These are phyloP conservation scores for Mycena floridula DNA, from an alignment of 768 basidiomycete genomes.

Conservation along the genomic window DNA sequence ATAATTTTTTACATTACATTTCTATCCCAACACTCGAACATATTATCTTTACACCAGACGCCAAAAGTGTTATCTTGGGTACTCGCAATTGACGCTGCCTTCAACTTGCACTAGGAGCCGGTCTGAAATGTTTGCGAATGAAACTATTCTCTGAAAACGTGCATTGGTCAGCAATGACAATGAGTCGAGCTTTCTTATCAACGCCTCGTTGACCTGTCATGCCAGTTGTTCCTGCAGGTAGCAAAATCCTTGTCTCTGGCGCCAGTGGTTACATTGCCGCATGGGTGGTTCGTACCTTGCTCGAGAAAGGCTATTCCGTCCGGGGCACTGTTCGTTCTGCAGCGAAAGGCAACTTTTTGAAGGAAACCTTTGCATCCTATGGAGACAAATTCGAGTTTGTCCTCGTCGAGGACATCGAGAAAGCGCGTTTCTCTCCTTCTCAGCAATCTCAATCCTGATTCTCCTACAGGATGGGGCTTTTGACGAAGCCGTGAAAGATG, in stretches of 20 bases:
- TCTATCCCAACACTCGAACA: too few species aligned
- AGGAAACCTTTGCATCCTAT: slow-evolving; percentile 34
- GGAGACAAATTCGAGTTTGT: slow-evolving; percentile 43
- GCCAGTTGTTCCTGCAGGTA: too few species aligned
- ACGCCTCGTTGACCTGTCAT: too few species aligned
- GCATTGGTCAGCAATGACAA: too few species aligned
- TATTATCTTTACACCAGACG: too few species aligned
- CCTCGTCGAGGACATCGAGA: slow-evolving; percentile 50
- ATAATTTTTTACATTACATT: too few species aligned
- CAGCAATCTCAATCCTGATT: neutral
- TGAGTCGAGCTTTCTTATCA: too few species aligned
- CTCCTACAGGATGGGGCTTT: slow-evolving; percentile 23
- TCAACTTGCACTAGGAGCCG: too few species aligned
- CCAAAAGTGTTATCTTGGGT: too few species aligned
- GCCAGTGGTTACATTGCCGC: slow-evolving; percentile 32
- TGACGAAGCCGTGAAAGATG: slow-evolving; percentile 37
- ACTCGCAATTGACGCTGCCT: too few species aligned
- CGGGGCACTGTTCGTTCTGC: slow-evolving; percentile 48
- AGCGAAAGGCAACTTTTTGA: slow-evolving; percentile 44
- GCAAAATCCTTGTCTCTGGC: slow-evolving; percentile 31
- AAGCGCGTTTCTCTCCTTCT: slow-evolving; percentile 23
- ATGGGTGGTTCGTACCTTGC: slow-evolving; percentile 34
- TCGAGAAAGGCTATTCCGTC: slow-evolving; percentile 41
- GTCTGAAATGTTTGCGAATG: too few species aligned
- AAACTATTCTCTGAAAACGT: too few species aligned